Evolutionary conservation across 1,284 basidiomycete genomes (phyloP).

Genomic region (Abortiporus biennis): DNA sequence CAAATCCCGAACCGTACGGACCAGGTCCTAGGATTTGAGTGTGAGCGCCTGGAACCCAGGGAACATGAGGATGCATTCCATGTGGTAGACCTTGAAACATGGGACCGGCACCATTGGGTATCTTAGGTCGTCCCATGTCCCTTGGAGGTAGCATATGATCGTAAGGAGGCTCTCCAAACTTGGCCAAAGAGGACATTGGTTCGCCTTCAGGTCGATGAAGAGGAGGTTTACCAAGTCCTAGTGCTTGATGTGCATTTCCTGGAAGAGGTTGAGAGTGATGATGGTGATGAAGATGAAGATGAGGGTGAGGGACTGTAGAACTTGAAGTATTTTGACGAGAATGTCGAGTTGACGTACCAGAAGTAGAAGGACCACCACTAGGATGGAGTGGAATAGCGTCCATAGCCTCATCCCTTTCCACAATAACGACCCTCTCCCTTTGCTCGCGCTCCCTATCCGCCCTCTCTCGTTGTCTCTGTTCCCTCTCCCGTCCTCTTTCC

Average conservation of each 20-base stretch:
- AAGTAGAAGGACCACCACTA: neutral
- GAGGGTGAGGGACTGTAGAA: conserved; percentile 12
- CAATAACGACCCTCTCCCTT: conserved; percentile 12
- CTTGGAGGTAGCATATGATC: too few species aligned
- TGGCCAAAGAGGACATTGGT: too few species aligned
- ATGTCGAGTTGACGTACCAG: neutral
- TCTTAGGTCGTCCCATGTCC: too few species aligned
- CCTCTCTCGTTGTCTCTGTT: conserved; percentile 5
- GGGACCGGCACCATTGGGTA: neutral
- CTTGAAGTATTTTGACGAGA: neutral
- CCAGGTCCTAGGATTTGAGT: conserved; percentile 8
- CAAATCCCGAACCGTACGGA: conserved; percentile 8
- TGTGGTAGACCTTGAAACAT: neutral
- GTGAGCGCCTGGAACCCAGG: conserved; percentile 2
- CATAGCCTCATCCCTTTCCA: conserved; percentile 10
- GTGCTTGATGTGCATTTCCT: conserved; percentile 2
- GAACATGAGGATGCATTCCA: neutral
- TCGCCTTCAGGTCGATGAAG: too few species aligned
- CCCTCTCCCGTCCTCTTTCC: conserved; percentile 12
- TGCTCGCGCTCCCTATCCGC: conserved; percentile 12
- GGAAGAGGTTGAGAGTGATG: conserved; percentile 5
- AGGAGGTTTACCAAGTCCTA: neutral
- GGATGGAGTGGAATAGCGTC: conserved; percentile 2
- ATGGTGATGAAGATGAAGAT: conserved; percentile 18
- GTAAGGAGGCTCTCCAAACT: neutral